These are phyloP conservation scores for Malassezia dermatis DNA, from an alignment of 1,284 basidiomycete species.

Conservation along the genomic window DNA sequence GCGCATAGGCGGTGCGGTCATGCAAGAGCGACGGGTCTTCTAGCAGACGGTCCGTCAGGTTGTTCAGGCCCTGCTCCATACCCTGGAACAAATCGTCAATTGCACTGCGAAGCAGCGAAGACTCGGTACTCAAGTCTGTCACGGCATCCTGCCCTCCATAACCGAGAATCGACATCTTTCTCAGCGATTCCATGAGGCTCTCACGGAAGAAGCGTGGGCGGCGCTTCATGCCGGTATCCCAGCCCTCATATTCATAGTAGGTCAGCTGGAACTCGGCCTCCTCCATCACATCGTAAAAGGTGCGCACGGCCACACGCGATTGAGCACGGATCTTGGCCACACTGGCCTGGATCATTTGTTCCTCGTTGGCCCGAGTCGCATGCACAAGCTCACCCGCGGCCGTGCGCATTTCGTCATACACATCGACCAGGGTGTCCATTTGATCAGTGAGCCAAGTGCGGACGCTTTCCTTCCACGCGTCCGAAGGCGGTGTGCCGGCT, in stretches of 20 bases:
- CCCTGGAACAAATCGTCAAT: slow-evolving; percentile 5
- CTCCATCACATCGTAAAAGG: slow-evolving; percentile 32
- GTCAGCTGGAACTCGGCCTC: slow-evolving; percentile 34
- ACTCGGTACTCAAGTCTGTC: background rate
- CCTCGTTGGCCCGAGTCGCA: slow-evolving; percentile 20
- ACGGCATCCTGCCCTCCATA: background rate
- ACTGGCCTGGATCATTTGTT: slow-evolving; percentile 24
- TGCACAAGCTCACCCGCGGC: background rate
- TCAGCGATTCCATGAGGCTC: background rate
- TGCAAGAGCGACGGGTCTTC: background rate
- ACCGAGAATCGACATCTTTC: background rate
- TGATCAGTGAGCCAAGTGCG: background rate
- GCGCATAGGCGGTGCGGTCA: background rate
- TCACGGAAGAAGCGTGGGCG: slow-evolving; percentile 10
- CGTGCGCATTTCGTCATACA: slow-evolving; percentile 6
- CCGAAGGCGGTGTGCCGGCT: background rate
- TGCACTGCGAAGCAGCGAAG: background rate
- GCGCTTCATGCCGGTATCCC: slow-evolving; percentile 22
- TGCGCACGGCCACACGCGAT: slow-evolving; percentile 22
- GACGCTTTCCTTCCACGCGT: background rate
- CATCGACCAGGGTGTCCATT: slow-evolving; percentile 1
- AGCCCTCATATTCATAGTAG: slow-evolving; percentile 37
- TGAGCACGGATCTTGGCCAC: slow-evolving; percentile 29
- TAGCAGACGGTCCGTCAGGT: background rate
- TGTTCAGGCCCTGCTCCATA: slow-evolving; percentile 1